These are phyloP conservation scores for Salix koriyanagi DNA, from an alignment of 345 rosid genomes.

Conservation along the genomic window DNA sequence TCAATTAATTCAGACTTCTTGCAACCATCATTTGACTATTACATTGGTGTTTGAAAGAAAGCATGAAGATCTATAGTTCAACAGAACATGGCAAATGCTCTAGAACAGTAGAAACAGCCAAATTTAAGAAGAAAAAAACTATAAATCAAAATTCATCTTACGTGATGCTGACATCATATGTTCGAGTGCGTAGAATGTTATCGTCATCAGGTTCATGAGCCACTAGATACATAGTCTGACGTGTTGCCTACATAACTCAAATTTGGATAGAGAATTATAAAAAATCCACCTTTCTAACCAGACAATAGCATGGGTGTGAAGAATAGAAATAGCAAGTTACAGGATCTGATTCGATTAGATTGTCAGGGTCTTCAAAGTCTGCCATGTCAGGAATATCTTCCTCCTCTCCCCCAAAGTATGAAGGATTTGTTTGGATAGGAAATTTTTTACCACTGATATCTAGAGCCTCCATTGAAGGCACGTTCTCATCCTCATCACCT, in stretches of 20 bases:
- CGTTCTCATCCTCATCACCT: conserved; percentile 64
- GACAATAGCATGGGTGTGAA: neutral
- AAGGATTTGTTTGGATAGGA: conserved; percentile 59
- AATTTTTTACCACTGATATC: conserved; percentile 50
- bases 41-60: neutral
- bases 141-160: conserved; percentile 33
- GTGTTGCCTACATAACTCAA: conserved; percentile 62
- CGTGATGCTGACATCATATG: conserved; percentile 99
- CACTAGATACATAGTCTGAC: conserved; percentile 61
- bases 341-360: conserved; percentile 63
- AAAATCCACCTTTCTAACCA: neutral
- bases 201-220: conserved; percentile 92
- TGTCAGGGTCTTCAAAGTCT: conserved; percentile 74
- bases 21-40: neutral
- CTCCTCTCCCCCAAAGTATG: conserved; percentile 77
- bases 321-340: conserved; percentile 31
- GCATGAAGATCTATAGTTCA: neutral
- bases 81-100: neutral
- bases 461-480: conserved; percentile 84
- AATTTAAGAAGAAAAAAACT: neutral
- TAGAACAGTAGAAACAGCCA: neutral
- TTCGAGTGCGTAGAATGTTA: conserved; percentile 85
- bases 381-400: conserved; percentile 96
- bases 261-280: neutral
- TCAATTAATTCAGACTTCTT: neutral